Percentiles rank a stretch among this genome's conserved stretches.
These are phyloP conservation scores for Lyophyllum decastes DNA, from an alignment of 768 basidiomycete species.

Conservation along the genomic window DNA sequence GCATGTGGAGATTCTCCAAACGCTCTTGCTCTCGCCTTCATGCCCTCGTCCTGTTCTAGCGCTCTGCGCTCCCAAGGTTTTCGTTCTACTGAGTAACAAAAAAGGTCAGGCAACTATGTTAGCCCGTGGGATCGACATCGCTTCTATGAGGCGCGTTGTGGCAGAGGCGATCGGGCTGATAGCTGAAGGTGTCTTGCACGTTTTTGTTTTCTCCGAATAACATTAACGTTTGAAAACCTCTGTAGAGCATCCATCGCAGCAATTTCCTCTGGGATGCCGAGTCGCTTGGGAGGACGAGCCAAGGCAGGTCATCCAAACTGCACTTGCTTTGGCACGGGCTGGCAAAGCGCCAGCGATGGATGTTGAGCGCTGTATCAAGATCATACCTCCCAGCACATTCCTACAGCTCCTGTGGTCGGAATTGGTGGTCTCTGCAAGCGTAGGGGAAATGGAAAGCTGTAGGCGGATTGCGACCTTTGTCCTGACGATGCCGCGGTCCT, in stretches of 20 bases:
- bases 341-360: slow-evolving; percentile 69
- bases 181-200: slow-evolving; percentile 33
- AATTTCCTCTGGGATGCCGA: slow-evolving; percentile 20
- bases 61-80: slow-evolving; percentile 59
- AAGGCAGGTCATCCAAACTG: slow-evolving; percentile 54
- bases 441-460: slow-evolving; percentile 63
- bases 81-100: slow-evolving; percentile 43
- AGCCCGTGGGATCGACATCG: slow-evolving; percentile 24
- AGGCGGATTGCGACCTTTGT: slow-evolving; percentile 69
- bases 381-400: slow-evolving; percentile 60
- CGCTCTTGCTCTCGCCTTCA: slow-evolving; percentile 58
- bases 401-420: slow-evolving; percentile 72
- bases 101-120: slow-evolving; percentile 25
- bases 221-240: slow-evolving; percentile 15
- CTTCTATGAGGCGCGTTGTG: slow-evolving; percentile 39
- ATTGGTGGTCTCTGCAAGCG: slow-evolving; percentile 49
- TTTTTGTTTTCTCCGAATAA: slow-evolving; percentile 11
- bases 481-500: slow-evolving; percentile 59
- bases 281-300: slow-evolving; percentile 55
- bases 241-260: slow-evolving; percentile 9
- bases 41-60: slow-evolving; percentile 69
- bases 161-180: slow-evolving; percentile 37
- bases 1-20: slow-evolving; percentile 68
- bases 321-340: slow-evolving; percentile 56
- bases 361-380: slow-evolving; percentile 63